Base-by-base conservation (phyloP, 2,329 filamentous ascomycete genomes). In the Hymenoscyphus scutula region DNA sequence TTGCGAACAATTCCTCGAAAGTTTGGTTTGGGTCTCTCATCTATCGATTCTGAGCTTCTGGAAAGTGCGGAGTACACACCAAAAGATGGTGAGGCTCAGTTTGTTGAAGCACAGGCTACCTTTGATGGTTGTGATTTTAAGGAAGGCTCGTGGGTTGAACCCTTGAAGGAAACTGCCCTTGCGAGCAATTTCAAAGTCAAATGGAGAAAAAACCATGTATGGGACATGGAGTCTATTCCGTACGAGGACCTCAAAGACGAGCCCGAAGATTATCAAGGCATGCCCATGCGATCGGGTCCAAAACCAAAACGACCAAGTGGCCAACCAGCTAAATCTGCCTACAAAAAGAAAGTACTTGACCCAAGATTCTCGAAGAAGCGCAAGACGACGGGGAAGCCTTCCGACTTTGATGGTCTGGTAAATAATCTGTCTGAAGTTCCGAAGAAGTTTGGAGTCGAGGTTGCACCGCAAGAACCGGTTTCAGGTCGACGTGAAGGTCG, bases 141-240 rank as follows among this genome's bases (percentile, higher is more conserved):
- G 5, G 60, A 65, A 19, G 64, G 67, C 11, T 69, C 69, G 29
- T 67, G 65, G 65, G 57, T 34, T 17, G 27, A 41, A 56, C 15
- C 30, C 29, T 19, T 51, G 8, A 13, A 51, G 23, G 45, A 25
- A 10, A 51, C 7, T 5, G 55, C 32, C 27, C 51, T 32, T 38
- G 19, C 41, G 41, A 53, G 41, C n/a, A 53, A 59, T 15, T 66
- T 48, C 34, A 58, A 58, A 7, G 10, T 70, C 13, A 65, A 62
- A 54, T 72, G 66, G 66, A 68, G 73, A 10, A 69, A 72, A 2
- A 71, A 74, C 23, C 76, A 75, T 56, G 75, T 80, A 61, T 80
- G 77, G 63, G 77, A 75, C 1, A 59, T 77, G 19, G 71, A 78
- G 1, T 77, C 76, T 10, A 65, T 82, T 13, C 79, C 80, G 6